phyloP scores from a whole-genome alignment of 345 rosid genomes.

The Aquilaria yunnanensis region DNA sequence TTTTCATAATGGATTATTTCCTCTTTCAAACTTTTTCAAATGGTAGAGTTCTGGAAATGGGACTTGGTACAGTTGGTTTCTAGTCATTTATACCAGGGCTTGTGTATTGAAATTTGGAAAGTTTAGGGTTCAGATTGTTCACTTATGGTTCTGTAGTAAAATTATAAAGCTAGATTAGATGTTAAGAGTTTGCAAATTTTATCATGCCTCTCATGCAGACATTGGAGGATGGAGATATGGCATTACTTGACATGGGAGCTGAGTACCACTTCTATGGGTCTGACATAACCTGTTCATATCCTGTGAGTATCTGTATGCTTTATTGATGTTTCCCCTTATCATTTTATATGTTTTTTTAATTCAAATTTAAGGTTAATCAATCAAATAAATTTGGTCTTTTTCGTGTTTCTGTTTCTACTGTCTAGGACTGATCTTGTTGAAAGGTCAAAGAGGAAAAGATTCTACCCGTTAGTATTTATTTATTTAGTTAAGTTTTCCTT shows the following conservation, averaged over 20 bases:
- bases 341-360: too few species aligned
- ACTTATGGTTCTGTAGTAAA: background rate
- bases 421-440: background rate
- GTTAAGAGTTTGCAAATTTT: slow-evolving; percentile 4
- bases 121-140: background rate
- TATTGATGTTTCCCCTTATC: background rate
- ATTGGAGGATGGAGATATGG: slow-evolving; percentile 81
- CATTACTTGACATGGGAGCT: slow-evolving; percentile 96
- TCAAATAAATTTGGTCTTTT: background rate
- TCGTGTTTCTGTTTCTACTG: background rate
- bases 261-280: slow-evolving; percentile 91
- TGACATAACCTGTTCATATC: slow-evolving; percentile 94
- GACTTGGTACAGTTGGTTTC: too few species aligned
- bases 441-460: too few species aligned
- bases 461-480: too few species aligned
- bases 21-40: background rate
- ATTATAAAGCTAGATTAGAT: background rate
- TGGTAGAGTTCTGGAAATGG: too few species aligned
- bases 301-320: slow-evolving; percentile 42
- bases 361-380: too few species aligned
- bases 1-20: background rate
- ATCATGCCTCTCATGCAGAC: slow-evolving; percentile 38
- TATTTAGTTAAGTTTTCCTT: too few species aligned
- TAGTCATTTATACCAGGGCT: too few species aligned
- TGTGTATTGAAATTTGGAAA: too few species aligned